A percentile compares a stretch with the other conserved stretches of the same genome.
These are phyloP conservation scores for Colletotrichum sp. DNA, from an alignment of 2,329 filamentous ascomycete species.

Conservation along the genomic window DNA sequence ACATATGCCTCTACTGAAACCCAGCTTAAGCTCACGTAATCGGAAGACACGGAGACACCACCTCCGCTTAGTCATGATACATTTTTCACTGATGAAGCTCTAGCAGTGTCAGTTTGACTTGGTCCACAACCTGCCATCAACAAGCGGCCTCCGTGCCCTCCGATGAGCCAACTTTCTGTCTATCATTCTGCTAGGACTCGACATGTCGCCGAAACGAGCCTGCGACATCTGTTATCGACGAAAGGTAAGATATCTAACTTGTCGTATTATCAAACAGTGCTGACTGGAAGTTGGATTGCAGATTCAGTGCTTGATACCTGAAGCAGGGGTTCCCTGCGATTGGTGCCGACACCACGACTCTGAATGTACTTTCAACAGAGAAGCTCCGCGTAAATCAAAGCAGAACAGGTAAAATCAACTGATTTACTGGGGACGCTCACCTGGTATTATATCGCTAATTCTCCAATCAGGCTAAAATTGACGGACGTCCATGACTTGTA, in stretches of 20 bases:
- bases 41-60: neutral
- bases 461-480: neutral
- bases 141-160: neutral
- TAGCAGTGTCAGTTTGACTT: neutral
- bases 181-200: neutral
- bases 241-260: neutral
- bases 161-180: neutral
- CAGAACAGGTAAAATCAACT: neutral
- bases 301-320: slow-evolving; percentile 5
- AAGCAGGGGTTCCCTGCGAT: neutral
- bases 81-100: neutral
- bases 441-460: neutral
- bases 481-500: neutral
- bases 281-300: neutral
- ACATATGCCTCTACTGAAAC: neutral
- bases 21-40: neutral
- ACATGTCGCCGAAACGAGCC: slow-evolving; percentile 5
- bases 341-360: slow-evolving; percentile 7
- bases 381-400: neutral
- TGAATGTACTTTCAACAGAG: neutral
- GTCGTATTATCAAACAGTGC: neutral
- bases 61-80: neutral
- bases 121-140: neutral
- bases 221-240: slow-evolving; percentile 8
- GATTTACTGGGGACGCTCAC: fast-evolving